phyloP scores from a whole-genome alignment of 176 grass and related monocot genomes.

The Puccinellia tenuiflora region DNA sequence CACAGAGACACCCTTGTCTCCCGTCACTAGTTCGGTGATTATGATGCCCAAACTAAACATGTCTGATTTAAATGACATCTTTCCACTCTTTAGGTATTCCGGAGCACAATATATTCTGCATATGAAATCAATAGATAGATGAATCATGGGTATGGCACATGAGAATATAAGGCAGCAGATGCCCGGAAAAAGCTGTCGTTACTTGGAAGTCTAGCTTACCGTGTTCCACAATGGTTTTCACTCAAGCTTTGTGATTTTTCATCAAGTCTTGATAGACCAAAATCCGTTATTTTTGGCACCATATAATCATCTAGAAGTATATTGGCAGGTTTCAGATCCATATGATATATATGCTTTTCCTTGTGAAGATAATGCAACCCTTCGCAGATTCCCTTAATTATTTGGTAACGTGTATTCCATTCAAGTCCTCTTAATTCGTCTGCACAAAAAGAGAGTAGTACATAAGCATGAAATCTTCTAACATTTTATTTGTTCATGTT shows the following conservation, averaged over 20 bases:
- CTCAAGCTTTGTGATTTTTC: neutral
- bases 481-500: neutral
- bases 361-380: neutral
- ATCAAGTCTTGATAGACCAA: neutral
- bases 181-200: neutral
- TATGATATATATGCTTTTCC: neutral
- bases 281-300: neutral
- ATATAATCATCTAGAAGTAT: neutral
- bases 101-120: neutral
- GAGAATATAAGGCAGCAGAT: neutral
- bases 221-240: neutral
- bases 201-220: neutral
- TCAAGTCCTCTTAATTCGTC: neutral
- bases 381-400: neutral
- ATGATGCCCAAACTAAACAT: neutral
- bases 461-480: neutral
- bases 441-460: neutral
- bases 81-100: neutral
- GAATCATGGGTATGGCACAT: neutral
- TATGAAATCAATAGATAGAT: neutral
- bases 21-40: neutral
- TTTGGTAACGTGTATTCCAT: neutral
- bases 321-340: neutral
- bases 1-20: neutral
- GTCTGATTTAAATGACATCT: neutral